Evolutionary conservation across 768 basidiomycete genomes (phyloP), one percentile per base, ranked within the genome.

Genomic region (Boletus vermiculosoides): DNA sequence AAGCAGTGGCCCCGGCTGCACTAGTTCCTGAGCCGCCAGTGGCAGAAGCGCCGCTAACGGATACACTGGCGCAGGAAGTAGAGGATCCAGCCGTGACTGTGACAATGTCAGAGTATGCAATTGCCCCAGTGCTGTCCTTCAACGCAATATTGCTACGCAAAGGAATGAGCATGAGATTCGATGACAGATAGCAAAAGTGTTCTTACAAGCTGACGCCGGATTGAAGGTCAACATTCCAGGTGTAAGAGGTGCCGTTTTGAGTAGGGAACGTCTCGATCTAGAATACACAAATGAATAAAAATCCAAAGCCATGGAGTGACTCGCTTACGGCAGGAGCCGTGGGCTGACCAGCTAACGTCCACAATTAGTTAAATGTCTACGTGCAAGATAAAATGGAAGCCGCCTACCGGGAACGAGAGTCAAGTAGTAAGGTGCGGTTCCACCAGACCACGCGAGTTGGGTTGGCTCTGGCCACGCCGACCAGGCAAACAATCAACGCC

Each of bases 391-490:
- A 11, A 15, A 36, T 25, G 6, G 3, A 0, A 0, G 1, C 0
- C 0, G 60, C 80, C 33, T 59, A 88, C 87, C 84, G 47, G 88
- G 88, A 40, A 87, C 61, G 50, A 87, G 61, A 11, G 81, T 74
- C 49, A 89, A 54, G 68, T 74, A 91, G 72, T 80, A 90, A 1
- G 88, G 88, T 0, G 74, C 23, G 0, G 54, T 47, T 33, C 87
- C 86, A 5, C 74, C 81, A 28, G 55, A 37, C 84, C 85, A 90
- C 3, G 65, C 66, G 34, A 91, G 40, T 61, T 79, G 66, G 20
- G 80, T 74, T 10, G 89, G 89, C 61, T 89, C 88, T 90, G 36
- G 30, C 51, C 41, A 51, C 10, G 37, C 64, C 51, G 64, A 50
- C 42, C 50, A 13, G 3, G 23, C 6, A 36, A 8, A 12, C 34